A percentile compares a stretch with the other conserved stretches of the same genome.
These are phyloP conservation scores for Flueggea neowawraea DNA, from an alignment of 441 rosid species.

Conservation along the genomic window DNA sequence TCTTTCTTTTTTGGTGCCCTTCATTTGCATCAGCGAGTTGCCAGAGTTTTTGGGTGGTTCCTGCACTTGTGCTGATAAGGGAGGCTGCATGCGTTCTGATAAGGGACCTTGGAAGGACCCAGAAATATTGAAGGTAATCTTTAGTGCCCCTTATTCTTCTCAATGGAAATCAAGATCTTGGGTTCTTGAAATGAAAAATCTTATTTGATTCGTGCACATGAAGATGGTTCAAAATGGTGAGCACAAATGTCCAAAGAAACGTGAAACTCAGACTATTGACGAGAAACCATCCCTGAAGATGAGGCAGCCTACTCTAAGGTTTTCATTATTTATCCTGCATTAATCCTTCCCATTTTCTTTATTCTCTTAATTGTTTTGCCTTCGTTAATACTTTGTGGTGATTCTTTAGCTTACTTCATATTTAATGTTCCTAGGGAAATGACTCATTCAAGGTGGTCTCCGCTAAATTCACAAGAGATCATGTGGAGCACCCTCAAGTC, in stretches of 20 bases:
- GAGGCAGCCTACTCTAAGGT: slow-evolving; percentile 39
- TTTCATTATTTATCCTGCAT: slow-evolving; percentile 5
- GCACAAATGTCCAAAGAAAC: slow-evolving; percentile 49
- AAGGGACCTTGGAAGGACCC: slow-evolving; percentile 95
- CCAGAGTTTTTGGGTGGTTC: slow-evolving; percentile 96
- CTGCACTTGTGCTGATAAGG: slow-evolving; percentile 83
- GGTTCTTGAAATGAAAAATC: slow-evolving; percentile 7
- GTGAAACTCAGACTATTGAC: slow-evolving; percentile 18
- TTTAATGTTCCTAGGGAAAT: slow-evolving; percentile 24
- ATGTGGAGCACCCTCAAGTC: slow-evolving; percentile 21
- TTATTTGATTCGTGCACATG: slow-evolving; percentile 18
- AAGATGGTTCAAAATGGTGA: slow-evolving; percentile 75
- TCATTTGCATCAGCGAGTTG: slow-evolving; percentile 53
- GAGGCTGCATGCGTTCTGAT: slow-evolving; percentile 94
- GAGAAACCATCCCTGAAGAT: slow-evolving; percentile 51
- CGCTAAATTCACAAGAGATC: slow-evolving; percentile 13
- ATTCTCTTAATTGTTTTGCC: neutral
- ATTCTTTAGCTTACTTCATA: slow-evolving; percentile 7
- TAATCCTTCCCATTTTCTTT: slow-evolving; percentile 5
- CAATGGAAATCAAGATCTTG: neutral
- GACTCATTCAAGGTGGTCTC: slow-evolving; percentile 24
- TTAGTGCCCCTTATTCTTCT: neutral
- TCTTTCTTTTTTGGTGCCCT: neutral
- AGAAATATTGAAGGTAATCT: slow-evolving; percentile 64
- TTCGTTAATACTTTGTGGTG: neutral